phyloP scores from a whole-genome alignment of 345 rosid genomes.

The Brassica carinata region DNA sequence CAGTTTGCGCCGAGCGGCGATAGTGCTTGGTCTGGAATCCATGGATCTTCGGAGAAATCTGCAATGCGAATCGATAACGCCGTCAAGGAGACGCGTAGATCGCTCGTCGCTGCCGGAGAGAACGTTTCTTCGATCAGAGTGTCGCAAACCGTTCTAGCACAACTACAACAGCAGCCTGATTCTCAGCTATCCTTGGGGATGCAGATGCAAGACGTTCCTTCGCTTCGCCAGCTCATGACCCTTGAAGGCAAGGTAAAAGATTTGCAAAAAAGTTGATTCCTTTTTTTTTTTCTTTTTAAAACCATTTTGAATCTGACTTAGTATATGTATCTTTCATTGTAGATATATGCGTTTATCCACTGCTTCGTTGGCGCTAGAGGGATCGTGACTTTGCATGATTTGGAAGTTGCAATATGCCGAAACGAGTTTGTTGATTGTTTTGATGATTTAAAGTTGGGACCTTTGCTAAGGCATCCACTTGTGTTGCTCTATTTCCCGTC shows the following conservation, averaged over 20 bases:
- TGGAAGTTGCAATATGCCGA: slow-evolving; percentile 69
- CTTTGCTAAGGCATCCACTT: slow-evolving; percentile 65
- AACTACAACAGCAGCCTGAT: slow-evolving; percentile 48
- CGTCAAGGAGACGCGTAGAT: slow-evolving; percentile 46
- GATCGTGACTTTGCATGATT: slow-evolving; percentile 73
- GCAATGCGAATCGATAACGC: slow-evolving; percentile 45
- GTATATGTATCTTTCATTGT: not conserved
- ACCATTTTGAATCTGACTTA: not conserved
- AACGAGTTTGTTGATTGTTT: slow-evolving; percentile 64
- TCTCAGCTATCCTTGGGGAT: slow-evolving; percentile 50
- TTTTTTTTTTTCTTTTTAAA: not conserved
- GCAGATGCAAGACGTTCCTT: slow-evolving; percentile 66
- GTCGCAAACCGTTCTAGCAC: slow-evolving; percentile 45
- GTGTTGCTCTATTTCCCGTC: slow-evolving; percentile 64
- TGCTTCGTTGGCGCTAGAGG: slow-evolving; percentile 74
- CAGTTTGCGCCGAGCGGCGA: slow-evolving; percentile 19
- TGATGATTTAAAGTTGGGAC: slow-evolving; percentile 74
- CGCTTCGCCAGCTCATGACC: slow-evolving; percentile 59
- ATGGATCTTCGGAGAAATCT: slow-evolving; percentile 2
- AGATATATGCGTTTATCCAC: slow-evolving; percentile 87
- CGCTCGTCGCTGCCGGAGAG: slow-evolving; percentile 49
- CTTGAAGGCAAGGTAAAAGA: slow-evolving; percentile 67
- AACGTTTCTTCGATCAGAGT: slow-evolving; percentile 59
- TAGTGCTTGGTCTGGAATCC: slow-evolving; percentile 4
- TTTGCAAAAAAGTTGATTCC: slow-evolving; percentile 27